These are phyloP conservation scores for Globisporangium viniferum DNA, from an alignment of 352 stramenopile species.

Conservation along the genomic window DNA sequence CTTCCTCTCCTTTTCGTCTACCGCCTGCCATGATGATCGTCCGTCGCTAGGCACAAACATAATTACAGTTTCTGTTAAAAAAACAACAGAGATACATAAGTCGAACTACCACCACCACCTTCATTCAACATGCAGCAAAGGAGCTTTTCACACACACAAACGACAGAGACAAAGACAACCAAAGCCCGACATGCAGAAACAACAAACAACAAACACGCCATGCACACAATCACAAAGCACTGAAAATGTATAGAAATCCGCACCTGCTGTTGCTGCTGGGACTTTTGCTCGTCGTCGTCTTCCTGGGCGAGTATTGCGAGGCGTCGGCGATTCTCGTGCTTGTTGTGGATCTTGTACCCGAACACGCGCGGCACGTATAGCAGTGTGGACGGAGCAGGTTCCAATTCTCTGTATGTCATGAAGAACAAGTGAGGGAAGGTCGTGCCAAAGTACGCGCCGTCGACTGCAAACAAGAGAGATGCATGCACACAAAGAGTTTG, in stretches of 20 bases:
- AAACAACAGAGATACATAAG: slow-evolving; percentile 85
- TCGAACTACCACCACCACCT: slow-evolving; percentile 57
- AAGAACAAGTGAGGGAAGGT: slow-evolving; percentile 99
- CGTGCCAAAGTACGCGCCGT: slow-evolving; percentile 98
- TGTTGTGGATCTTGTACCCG: slow-evolving; percentile 92
- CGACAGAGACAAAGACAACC: slow-evolving; percentile 10
- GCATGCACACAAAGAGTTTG: slow-evolving; percentile 2
- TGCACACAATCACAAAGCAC: background rate
- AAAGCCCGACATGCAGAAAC: slow-evolving; percentile 19
- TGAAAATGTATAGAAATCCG: background rate
- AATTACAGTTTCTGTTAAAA: slow-evolving; percentile 92
- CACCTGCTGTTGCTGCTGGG: slow-evolving; percentile 52
- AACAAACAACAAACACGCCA: slow-evolving; percentile 23
- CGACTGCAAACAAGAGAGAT: slow-evolving; percentile 48
- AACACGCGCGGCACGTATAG: slow-evolving; percentile 90
- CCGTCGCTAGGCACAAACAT: slow-evolving; percentile 87
- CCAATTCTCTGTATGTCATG: slow-evolving; percentile 95
- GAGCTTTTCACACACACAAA: slow-evolving; percentile 23
- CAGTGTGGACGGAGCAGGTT: slow-evolving; percentile 76
- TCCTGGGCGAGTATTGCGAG: slow-evolving; percentile 79
- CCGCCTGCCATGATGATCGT: slow-evolving; percentile 43
- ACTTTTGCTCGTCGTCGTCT: slow-evolving; percentile 74
- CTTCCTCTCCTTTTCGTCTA: slow-evolving; percentile 70
- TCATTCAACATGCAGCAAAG: slow-evolving; percentile 33
- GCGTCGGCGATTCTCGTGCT: slow-evolving; percentile 76